Conservation (phyloP, 2,329 filamentous ascomycete genomes). For the Cercospora janseana region DNA sequence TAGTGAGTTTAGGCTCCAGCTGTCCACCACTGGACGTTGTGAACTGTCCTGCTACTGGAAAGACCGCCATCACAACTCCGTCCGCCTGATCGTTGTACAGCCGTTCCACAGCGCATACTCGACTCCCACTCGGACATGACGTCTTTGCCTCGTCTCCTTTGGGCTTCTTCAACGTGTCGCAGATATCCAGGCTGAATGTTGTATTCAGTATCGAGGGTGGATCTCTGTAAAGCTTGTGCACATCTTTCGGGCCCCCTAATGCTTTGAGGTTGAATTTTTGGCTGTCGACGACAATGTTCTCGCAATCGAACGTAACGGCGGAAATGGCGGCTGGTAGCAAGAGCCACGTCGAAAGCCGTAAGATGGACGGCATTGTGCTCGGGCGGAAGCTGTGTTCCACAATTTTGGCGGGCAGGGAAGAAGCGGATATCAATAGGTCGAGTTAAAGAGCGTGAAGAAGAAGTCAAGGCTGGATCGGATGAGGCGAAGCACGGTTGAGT, state of each 20-base stretch:
- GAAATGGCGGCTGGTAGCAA: constrained; percentile 38
- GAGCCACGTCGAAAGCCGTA: constrained; percentile 27
- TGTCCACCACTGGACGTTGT: constrained; percentile 55
- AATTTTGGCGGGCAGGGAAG: not conserved
- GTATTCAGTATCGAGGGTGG: constrained; percentile 63
- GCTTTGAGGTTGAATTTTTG: constrained; percentile 63
- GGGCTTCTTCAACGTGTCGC: constrained; percentile 62
- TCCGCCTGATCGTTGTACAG: constrained; percentile 51
- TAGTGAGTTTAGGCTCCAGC: constrained; percentile 65
- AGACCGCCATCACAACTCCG: constrained; percentile 56
- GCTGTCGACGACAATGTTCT: constrained; percentile 58
- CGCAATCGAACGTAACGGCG: constrained; percentile 60
- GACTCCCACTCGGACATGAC: constrained; percentile 65
- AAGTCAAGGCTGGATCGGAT: not conserved
- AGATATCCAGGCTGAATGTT: constrained; percentile 80
- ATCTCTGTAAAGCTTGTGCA: constrained; percentile 54
- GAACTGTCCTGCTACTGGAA: constrained; percentile 74
- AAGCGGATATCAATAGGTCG: not conserved
- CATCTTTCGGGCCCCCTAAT: constrained; percentile 66
- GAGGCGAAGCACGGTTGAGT: not conserved
- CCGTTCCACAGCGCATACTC: constrained; percentile 74
- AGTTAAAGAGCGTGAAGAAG: constrained; percentile 1
- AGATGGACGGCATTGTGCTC: constrained; percentile 23
- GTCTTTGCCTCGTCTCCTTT: constrained; percentile 55
- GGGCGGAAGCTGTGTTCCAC: not conserved